These are phyloP conservation scores for Globisporangium polare DNA, from an alignment of 352 stramenopile genomes.

Conservation along the genomic window DNA sequence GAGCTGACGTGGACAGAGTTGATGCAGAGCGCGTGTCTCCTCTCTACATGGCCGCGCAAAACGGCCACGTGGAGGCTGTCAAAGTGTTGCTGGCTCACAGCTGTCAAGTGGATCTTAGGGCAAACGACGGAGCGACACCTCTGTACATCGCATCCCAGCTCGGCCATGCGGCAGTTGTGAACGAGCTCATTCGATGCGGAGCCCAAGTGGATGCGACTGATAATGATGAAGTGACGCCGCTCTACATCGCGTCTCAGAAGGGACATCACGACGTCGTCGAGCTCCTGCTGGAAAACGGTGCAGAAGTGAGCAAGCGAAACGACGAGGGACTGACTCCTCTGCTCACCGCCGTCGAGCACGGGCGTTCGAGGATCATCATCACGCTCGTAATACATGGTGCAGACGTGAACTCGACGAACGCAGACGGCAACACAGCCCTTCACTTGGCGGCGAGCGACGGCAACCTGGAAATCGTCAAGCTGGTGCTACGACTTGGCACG, in stretches of 20 bases:
- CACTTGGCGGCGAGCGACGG: not conserved
- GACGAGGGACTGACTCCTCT: not conserved
- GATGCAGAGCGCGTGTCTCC: not conserved
- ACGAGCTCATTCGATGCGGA: not conserved
- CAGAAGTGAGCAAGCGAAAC: not conserved
- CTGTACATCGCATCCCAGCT: conserved; percentile 5
- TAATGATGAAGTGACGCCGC: not conserved
- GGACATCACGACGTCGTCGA: not conserved
- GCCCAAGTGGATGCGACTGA: conserved; percentile 1
- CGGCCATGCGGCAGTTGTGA: conserved; percentile 5
- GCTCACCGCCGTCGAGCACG: not conserved
- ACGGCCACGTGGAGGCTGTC: conserved; percentile 1
- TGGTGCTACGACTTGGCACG: not conserved
- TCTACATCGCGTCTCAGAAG: conserved; percentile 4
- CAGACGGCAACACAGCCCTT: not conserved
- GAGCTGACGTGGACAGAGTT: not conserved
- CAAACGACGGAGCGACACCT: not conserved
- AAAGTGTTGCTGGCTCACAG: not conserved
- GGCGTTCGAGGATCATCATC: not conserved
- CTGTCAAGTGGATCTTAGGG: not conserved
- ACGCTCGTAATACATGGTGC: not conserved
- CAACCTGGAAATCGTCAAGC: not conserved
- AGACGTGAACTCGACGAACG: not conserved
- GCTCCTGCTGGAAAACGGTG: not conserved
- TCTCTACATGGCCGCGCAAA: conserved; percentile 9